A percentile compares a stretch with the other conserved stretches of the same genome.
These are phyloP conservation scores for Candida fluviatilis DNA, from an alignment of 805 yeast species.

Conservation along the genomic window DNA sequence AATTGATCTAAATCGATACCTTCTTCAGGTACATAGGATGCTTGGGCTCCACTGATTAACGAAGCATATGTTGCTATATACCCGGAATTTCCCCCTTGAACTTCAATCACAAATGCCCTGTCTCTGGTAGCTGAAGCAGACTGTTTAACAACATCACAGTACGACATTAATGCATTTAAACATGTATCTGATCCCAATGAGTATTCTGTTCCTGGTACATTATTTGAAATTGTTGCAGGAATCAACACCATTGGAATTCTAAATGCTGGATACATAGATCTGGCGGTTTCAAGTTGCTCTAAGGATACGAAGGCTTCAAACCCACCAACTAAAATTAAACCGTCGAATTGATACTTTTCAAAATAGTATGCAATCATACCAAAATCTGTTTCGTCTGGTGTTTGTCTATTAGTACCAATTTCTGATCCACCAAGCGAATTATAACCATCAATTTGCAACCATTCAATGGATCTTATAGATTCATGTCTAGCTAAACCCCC, in stretches of 20 bases:
- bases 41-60: slow-evolving; percentile 85
- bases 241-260: slow-evolving; percentile 90
- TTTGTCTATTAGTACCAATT: slow-evolving; percentile 89
- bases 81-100: slow-evolving; percentile 97
- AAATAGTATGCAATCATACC: slow-evolving; percentile 92
- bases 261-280: slow-evolving; percentile 80
- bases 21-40: slow-evolving; percentile 87
- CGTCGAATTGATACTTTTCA: slow-evolving; percentile 85
- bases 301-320: slow-evolving; percentile 93
- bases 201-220: slow-evolving; percentile 98
- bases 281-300: slow-evolving; percentile 73
- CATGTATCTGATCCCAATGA: slow-evolving; percentile 96
- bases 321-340: slow-evolving; percentile 89
- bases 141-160: slow-evolving; percentile 94
- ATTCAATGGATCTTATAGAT: slow-evolving; percentile 64
- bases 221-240: slow-evolving; percentile 95
- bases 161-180: slow-evolving; percentile 81
- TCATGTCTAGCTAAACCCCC: slow-evolving; percentile 89
- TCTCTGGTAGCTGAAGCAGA: slow-evolving; percentile 92
- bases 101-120: slow-evolving; percentile 93
- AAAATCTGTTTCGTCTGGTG: slow-evolving; percentile 73
- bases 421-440: slow-evolving; percentile 90
- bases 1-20: slow-evolving; percentile 65
- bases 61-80: slow-evolving; percentile 85
- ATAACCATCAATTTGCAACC: slow-evolving; percentile 91